Evolutionary conservation across 1,139 yeast species (phyloP).

Genomic region (Ogataea hybrid): DNA sequence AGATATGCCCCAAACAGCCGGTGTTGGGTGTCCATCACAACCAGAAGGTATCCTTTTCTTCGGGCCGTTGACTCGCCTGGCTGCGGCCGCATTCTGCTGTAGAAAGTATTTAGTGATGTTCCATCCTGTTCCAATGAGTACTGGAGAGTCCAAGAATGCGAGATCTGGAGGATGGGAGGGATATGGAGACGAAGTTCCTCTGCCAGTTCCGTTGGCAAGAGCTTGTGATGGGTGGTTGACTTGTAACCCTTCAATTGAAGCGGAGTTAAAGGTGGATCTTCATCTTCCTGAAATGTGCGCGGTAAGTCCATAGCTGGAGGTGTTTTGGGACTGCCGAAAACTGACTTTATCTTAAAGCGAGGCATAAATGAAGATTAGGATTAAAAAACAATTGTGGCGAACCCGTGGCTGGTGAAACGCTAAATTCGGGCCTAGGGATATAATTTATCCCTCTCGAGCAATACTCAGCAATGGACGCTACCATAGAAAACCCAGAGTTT

Average conservation of each 20-base stretch:
- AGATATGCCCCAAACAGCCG: slow-evolving; percentile 79
- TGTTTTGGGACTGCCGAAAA: slow-evolving; percentile 13
- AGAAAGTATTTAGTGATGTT: slow-evolving; percentile 77
- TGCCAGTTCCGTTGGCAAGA: slow-evolving; percentile 62
- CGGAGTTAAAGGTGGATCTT: slow-evolving; percentile 45
- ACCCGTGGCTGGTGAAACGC: slow-evolving; percentile 9
- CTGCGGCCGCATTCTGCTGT: slow-evolving; percentile 32
- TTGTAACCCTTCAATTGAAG: slow-evolving; percentile 56
- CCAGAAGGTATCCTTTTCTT: slow-evolving; percentile 67
- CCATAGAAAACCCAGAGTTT: slow-evolving; percentile 12
- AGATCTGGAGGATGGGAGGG: slow-evolving; percentile 76
- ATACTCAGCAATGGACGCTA: not conserved
- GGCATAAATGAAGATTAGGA: slow-evolving; percentile 10
- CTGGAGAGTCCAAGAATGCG: slow-evolving; percentile 71
- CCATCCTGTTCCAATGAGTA: slow-evolving; percentile 93
- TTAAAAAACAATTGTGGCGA: slow-evolving; percentile 1
- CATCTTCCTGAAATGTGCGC: slow-evolving; percentile 11
- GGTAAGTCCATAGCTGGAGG: slow-evolving; percentile 15
- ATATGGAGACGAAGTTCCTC: slow-evolving; percentile 69
- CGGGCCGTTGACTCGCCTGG: slow-evolving; percentile 30
- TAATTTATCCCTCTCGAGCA: not conserved
- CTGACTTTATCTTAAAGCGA: slow-evolving; percentile 17
- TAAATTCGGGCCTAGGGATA: not conserved
- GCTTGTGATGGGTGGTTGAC: slow-evolving; percentile 50
- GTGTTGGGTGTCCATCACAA: slow-evolving; percentile 60